A percentile compares a stretch with the other conserved stretches of the same genome.
phyloP scores from a whole-genome alignment of 1,284 basidiomycete genomes.

The Cutaneotrichosporon arboriforme region DNA sequence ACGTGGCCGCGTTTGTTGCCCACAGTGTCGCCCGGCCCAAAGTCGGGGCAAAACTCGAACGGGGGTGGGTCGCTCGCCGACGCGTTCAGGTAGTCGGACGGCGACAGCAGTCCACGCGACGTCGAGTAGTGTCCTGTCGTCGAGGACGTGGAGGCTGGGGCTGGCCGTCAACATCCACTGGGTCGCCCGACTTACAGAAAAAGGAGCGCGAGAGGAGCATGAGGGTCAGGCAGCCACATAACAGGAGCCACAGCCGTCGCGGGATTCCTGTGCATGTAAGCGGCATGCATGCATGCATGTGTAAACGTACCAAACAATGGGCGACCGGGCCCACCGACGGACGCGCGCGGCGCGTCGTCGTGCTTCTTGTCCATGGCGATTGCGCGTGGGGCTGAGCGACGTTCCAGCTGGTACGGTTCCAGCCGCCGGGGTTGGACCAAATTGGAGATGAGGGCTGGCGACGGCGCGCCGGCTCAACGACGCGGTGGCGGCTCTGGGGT shows the following conservation, averaged over 20 bases:
- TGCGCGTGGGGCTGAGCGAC: not conserved
- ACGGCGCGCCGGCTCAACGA: no score
- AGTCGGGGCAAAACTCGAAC: constrained; percentile 83
- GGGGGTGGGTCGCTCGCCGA: constrained; percentile 59
- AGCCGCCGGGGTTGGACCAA: no score
- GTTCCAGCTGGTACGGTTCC: not conserved
- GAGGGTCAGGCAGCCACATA: constrained; percentile 58
- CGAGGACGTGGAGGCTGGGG: not conserved
- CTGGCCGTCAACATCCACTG: not conserved
- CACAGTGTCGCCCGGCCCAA: constrained; percentile 72
- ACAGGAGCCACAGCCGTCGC: constrained; percentile 62
- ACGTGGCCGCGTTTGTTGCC: constrained; percentile 72
- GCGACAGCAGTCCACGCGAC: constrained; percentile 4
- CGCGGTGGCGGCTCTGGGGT: no score
- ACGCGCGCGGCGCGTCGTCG: not conserved
- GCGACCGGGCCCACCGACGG: not conserved
- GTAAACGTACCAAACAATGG: constrained; percentile 24
- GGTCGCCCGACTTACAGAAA: constrained; percentile 40
- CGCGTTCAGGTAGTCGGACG: constrained; percentile 48
- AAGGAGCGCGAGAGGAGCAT: constrained; percentile 61
- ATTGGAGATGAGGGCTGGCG: no score
- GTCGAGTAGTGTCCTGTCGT: constrained; percentile 14
- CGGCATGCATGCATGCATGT: no score
- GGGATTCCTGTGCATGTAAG: constrained; percentile 26
- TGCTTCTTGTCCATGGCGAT: constrained; percentile 3